These are phyloP conservation scores for Saksenaea vasiformis DNA, from an alignment of 371 early-diverging fungal species.

Conservation along the genomic window DNA sequence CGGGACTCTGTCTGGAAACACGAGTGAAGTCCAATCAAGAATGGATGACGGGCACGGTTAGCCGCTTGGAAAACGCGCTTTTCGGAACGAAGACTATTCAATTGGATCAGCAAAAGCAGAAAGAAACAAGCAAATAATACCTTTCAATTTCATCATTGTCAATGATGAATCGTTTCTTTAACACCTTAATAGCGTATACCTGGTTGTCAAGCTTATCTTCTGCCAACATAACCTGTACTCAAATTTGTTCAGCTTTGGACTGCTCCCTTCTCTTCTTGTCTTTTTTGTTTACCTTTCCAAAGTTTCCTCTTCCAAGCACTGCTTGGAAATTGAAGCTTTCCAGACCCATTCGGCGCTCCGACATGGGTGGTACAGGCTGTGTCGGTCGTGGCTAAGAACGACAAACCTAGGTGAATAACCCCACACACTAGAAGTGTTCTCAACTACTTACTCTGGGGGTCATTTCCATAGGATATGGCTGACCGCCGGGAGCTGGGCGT, in stretches of 20 bases:
- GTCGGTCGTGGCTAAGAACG: slow-evolving; percentile 9
- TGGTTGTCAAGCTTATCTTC: slow-evolving; percentile 79
- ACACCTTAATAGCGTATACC: slow-evolving; percentile 95
- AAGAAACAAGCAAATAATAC: no score
- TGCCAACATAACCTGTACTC: slow-evolving; percentile 96
- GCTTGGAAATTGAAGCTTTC: slow-evolving; percentile 90
- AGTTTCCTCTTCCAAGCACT: slow-evolving; percentile 96
- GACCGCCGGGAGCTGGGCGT: neutral
- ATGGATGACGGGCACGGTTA: slow-evolving; percentile 89
- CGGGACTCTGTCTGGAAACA: slow-evolving; percentile 94
- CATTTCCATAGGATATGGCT: neutral
- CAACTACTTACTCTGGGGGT: slow-evolving; percentile 1
- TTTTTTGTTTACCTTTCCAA: slow-evolving; percentile 81
- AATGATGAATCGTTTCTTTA: slow-evolving; percentile 95
- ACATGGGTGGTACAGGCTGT: slow-evolving; percentile 17
- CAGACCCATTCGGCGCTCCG: slow-evolving; percentile 47
- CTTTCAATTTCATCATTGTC: slow-evolving; percentile 91
- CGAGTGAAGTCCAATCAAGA: slow-evolving; percentile 95
- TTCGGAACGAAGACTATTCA: slow-evolving; percentile 84
- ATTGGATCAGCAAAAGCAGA: neutral
- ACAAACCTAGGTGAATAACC: neutral
- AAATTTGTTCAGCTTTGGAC: slow-evolving; percentile 35
- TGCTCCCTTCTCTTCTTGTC: neutral
- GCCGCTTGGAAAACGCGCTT: slow-evolving; percentile 92
- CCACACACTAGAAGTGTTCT: neutral